Conservation (phyloP, 1,139 yeast genomes). For the Yamadazyma dendronema region DNA sequence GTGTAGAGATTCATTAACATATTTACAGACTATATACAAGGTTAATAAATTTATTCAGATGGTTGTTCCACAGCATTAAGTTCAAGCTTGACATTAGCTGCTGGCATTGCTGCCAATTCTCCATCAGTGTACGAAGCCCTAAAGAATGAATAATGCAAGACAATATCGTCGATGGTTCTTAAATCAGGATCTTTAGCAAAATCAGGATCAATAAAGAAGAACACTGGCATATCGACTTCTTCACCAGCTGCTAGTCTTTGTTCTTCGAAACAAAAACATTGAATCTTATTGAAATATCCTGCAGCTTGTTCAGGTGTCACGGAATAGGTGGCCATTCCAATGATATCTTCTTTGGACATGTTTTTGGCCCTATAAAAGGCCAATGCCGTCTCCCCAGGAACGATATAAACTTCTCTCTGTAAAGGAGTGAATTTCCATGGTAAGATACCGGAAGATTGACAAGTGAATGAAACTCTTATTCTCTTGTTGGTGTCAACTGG, state of each 20-base stretch:
- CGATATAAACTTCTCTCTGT: slow-evolving; percentile 87
- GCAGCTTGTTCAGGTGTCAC: slow-evolving; percentile 97
- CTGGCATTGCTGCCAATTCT: slow-evolving; percentile 43
- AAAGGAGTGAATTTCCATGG: slow-evolving; percentile 98
- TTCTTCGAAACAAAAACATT: slow-evolving; percentile 97
- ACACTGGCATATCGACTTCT: slow-evolving; percentile 98
- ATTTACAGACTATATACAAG: slow-evolving; percentile 14
- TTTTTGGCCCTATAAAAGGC: slow-evolving; percentile 95
- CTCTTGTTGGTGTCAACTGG: slow-evolving; percentile 88
- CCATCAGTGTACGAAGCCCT: slow-evolving; percentile 55
- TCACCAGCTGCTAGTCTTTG: slow-evolving; percentile 93
- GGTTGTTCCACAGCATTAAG: slow-evolving; percentile 2
- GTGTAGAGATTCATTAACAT: slow-evolving; percentile 36
- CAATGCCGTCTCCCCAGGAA: slow-evolving; percentile 97
- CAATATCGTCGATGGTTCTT: slow-evolving; percentile 87
- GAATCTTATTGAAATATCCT: slow-evolving; percentile 93
- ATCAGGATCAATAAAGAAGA: slow-evolving; percentile 97
- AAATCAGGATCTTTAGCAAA: slow-evolving; percentile 92
- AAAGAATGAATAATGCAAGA: slow-evolving; percentile 90
- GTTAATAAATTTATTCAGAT: slow-evolving; percentile 9
- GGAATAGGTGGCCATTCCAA: slow-evolving; percentile 97
- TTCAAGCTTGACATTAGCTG: slow-evolving; percentile 22
- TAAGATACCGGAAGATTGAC: slow-evolving; percentile 85
- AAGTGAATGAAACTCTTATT: slow-evolving; percentile 79
- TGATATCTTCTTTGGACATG: slow-evolving; percentile 79